Evolutionary conservation across 768 basidiomycete species (phyloP), one percentile per base, ranked within the genome.

Genomic region (Russula abietina): DNA sequence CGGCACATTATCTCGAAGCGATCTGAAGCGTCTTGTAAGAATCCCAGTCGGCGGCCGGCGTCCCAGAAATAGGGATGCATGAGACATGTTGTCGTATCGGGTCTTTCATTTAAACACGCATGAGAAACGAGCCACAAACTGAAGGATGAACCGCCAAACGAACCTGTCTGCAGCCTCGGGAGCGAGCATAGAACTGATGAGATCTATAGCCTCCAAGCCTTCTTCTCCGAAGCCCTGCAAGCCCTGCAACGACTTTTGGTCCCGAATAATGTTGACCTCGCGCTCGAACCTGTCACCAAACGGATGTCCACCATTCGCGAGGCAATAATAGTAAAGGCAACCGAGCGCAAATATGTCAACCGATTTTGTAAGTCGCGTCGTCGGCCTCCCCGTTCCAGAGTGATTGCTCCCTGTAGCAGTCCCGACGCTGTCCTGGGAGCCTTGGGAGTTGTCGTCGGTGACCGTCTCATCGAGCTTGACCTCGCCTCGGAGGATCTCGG

Each of bases 21-120:
- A 74, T 98, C 96, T 0, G 94, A 97, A 0, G 94, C 92, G 66
- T 98, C 97, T 74, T 96, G 95, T n/a, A 99, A 78, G 81, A 99
- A 99, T 55, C 83, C 85, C 5, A 99, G 77, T 46, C 96, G 83
- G 60, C 89, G 85, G 9, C 81, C 87, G 0, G 94, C 77, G 59
- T 93, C 87, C 97, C 97, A 99, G 79, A 98, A 99, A 80, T 91
- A 96, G 0, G 97, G 97, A 75, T 98, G 96, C 24, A 89, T 76
- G 22, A 98, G 79, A 73, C 89, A 90, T n/a, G 83, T 84, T 14
- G 83, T 84, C 8, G 95, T 96, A 67, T 94, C 88, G 1, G 95
- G 97, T 70, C 96, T 93, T 11, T 69, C 8, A n/a, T 24, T 41
- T 61, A 7, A 16, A 64, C 22, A 12, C 14, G 10, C 24, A 16